Evolutionary conservation across 495 filamentous ascomycete genomes (phyloP).

Genomic region (Daldinia vernicosa): DNA sequence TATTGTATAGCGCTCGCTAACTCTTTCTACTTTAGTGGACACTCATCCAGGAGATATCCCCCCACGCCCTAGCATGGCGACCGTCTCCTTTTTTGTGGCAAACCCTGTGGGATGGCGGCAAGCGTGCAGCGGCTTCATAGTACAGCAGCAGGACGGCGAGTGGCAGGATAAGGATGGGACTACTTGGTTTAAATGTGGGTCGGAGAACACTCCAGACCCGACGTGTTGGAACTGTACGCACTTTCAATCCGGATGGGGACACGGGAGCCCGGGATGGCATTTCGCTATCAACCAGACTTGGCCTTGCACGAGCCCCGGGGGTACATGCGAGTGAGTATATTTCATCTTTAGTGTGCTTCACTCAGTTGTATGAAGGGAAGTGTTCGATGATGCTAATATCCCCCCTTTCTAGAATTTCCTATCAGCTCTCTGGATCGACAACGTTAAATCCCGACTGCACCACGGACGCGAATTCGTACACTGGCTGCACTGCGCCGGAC

Average conservation of each 20-base stretch:
- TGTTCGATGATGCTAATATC: neutral
- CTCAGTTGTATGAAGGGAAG: neutral
- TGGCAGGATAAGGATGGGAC: conserved; percentile 25
- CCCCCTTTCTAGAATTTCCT: neutral
- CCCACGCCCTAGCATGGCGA: conserved; percentile 11
- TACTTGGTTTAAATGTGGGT: conserved; percentile 23
- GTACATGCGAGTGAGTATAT: neutral
- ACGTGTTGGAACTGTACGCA: conserved; percentile 23
- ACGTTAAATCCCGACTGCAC: neutral
- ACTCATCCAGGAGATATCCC: conserved; percentile 18
- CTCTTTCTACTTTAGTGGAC: neutral
- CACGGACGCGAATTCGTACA: neutral
- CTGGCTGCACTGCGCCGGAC: neutral
- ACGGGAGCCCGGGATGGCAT: conserved; percentile 15
- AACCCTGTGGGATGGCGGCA: conserved; percentile 3
- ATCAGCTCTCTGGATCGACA: neutral
- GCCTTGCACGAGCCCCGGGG: conserved; percentile 4
- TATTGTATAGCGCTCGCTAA: neutral
- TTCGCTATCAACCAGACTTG: conserved; percentile 26
- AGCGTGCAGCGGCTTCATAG: conserved; percentile 18
- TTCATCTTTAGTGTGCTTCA: neutral
- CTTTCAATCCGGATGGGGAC: conserved; percentile 28
- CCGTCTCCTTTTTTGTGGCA: conserved; percentile 12
- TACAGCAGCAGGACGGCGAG: conserved; percentile 6
- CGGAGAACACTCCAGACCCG: conserved; percentile 15